These are phyloP conservation scores for Colletotrichum sidae DNA, from an alignment of 2,329 filamentous ascomycete species.

Conservation along the genomic window DNA sequence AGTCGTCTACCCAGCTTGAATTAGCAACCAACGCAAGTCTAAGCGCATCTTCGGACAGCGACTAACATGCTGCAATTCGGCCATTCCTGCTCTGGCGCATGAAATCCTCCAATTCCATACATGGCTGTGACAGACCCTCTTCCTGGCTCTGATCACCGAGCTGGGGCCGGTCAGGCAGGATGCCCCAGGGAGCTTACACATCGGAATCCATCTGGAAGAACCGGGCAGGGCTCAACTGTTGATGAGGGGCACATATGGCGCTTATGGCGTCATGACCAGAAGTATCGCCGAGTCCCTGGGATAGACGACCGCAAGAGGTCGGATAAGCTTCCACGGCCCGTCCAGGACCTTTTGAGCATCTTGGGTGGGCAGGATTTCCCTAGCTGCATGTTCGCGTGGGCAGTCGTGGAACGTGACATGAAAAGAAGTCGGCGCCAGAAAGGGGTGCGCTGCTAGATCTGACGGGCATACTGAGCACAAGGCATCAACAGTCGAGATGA, in stretches of 20 bases:
- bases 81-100: too few relatives aligned
- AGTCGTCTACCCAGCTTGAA: too few relatives aligned
- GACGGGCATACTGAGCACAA: not conserved
- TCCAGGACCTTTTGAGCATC: constrained; percentile 4
- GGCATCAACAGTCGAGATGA: not conserved
- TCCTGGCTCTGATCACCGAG: not conserved
- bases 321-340: constrained; percentile 24
- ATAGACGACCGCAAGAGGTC: not conserved
- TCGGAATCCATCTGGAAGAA: not conserved
- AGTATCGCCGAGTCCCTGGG: constrained; percentile 13
- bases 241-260: constrained; percentile 20
- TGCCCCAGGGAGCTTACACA: not conserved
- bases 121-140: too few relatives aligned
- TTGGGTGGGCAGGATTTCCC: constrained; percentile 5
- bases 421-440: not conserved
- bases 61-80: too few relatives aligned
- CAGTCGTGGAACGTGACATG: constrained; percentile 1
- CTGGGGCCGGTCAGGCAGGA: constrained; percentile 3
- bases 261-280: constrained; percentile 33
- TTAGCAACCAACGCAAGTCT: too few relatives aligned
- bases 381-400: not conserved
- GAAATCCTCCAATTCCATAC: too few relatives aligned
- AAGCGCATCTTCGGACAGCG: too few relatives aligned
- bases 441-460: too few relatives aligned
- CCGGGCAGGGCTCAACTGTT: not conserved